Evolutionary conservation across 768 basidiomycete species (phyloP).

Genomic region (Collybia sordida): DNA sequence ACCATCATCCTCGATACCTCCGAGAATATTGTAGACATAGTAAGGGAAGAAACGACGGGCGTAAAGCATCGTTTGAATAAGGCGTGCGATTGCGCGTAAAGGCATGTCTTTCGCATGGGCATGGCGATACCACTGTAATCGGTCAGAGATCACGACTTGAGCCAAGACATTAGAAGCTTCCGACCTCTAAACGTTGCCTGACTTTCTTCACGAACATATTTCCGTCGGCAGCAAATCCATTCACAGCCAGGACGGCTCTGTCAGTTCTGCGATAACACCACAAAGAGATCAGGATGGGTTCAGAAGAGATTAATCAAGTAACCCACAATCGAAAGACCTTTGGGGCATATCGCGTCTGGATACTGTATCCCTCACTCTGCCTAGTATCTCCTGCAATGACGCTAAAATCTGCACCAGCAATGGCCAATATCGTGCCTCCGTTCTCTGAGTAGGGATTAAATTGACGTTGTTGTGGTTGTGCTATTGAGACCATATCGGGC

Average conservation of each 20-base stretch:
- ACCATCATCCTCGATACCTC: constrained; percentile 97
- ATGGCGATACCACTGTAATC: constrained; percentile 89
- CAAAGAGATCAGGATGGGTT: constrained; percentile 7
- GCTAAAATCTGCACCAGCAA: constrained; percentile 90
- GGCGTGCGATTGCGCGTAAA: constrained; percentile 93
- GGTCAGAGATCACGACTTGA: constrained; percentile 1
- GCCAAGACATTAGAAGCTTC: too few relatives aligned
- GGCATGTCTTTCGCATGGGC: constrained; percentile 98
- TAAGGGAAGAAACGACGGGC: constrained; percentile 96
- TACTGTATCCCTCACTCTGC: constrained; percentile 95
- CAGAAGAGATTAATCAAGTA: background rate
- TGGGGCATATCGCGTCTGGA: constrained; percentile 96
- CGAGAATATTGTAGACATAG: constrained; percentile 96
- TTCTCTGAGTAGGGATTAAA: constrained; percentile 94
- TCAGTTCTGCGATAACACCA: constrained; percentile 63
- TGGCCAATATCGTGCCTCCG: constrained; percentile 94
- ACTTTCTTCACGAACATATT: constrained; percentile 98
- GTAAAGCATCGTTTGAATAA: constrained; percentile 99
- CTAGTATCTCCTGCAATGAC: constrained; percentile 97
- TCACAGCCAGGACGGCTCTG: constrained; percentile 90
- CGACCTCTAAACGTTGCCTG: constrained; percentile 82
- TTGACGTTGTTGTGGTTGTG: constrained; percentile 49
- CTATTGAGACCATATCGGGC: constrained; percentile 37
- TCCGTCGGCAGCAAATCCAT: constrained; percentile 96
- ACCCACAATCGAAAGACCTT: constrained; percentile 93